Conservation (phyloP, 352 stramenopile genomes). For the Aphanomyces invadans region DNA sequence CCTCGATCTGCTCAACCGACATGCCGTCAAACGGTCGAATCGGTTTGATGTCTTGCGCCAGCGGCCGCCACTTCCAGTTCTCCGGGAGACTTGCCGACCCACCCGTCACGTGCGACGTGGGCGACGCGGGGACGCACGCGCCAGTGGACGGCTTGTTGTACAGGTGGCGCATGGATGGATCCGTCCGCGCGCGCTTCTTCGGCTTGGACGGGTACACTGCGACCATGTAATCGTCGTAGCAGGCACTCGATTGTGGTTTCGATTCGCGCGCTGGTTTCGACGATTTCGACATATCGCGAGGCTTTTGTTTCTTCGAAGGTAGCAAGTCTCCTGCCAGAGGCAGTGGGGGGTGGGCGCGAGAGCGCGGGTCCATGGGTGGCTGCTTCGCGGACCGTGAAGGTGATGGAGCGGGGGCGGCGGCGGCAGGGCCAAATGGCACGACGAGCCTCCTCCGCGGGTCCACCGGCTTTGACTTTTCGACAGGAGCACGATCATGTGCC, state of each 20-base stretch:
- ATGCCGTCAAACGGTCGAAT: constrained; percentile 31
- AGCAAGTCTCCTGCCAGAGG: no score
- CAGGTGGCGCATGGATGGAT: neutral
- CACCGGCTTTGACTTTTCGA: neutral
- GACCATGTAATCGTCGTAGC: constrained; percentile 10
- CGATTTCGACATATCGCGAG: neutral
- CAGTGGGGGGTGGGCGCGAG: neutral
- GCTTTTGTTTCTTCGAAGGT: no score
- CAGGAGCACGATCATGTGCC: no score
- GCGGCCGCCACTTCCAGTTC: constrained; percentile 28
- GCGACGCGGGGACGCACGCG: neutral
- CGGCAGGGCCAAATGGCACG: neutral
- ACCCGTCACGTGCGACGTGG: constrained; percentile 1
- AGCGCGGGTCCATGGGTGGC: neutral
- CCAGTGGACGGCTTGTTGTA: neutral
- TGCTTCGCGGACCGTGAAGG: neutral
- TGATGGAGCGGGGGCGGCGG: neutral
- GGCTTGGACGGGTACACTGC: constrained; percentile 9
- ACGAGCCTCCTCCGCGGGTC: neutral
- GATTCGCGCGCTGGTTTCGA: neutral
- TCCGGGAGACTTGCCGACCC: constrained; percentile 4
- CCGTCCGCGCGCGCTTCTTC: constrained; percentile 8
- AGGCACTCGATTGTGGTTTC: no score
- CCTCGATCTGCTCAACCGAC: constrained; percentile 10
- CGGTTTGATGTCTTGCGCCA: constrained; percentile 57